Base-by-base conservation (phyloP, 2,329 filamentous ascomycete genomes). In the Fusarium globosum region DNA sequence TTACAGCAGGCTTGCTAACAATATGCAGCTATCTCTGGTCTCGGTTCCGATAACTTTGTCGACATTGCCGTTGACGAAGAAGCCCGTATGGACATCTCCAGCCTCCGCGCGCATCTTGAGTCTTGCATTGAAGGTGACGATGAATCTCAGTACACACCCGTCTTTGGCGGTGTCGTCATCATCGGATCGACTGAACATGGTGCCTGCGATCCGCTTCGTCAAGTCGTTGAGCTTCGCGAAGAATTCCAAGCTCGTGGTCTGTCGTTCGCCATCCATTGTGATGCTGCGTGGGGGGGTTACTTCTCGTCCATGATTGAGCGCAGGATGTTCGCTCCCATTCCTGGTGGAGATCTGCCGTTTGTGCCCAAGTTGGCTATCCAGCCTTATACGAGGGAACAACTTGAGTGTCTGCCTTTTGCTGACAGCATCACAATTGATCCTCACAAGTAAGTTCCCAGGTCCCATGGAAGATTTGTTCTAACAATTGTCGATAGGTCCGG, bases 261-360 rank as follows among this genome's bases (percentile, higher is more conserved):
- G 0, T 61, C 36, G 0, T 61, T 61, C 6, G 36, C 58, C 4
- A 53, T 61, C 2, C 58, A 53, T 14, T 42, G 46, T 10, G 58
- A 53, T 53, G 45, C 58, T 35, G 58, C 58, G 4, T 61, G 58
- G 46, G 57, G 58, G 26, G 58, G 58, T 1, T 61, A 53, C 28
- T 61, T 61, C 35, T 8, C 58, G 1, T 61, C 58, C 2, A 61
- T 61, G 58, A 26, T 61, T 51, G 56, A 59, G 6, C 56, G 46
- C 3, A 35, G 13, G 2, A 48, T 59, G 45, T 52, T 41, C 18
- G 42, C 23, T 38, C 23, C 26, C 15, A 21, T 38, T 16, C 58
- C 58, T 13, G 45, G 45, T 5, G 46, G 21, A 21, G 45, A 41
- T 3, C 21, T 53, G 2, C 58, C 58, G 0, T 61, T 61, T 42